Evolutionary conservation across 75 land plant genomes (phyloP).

Genomic region (Selaginella moellendorffii): DNA sequence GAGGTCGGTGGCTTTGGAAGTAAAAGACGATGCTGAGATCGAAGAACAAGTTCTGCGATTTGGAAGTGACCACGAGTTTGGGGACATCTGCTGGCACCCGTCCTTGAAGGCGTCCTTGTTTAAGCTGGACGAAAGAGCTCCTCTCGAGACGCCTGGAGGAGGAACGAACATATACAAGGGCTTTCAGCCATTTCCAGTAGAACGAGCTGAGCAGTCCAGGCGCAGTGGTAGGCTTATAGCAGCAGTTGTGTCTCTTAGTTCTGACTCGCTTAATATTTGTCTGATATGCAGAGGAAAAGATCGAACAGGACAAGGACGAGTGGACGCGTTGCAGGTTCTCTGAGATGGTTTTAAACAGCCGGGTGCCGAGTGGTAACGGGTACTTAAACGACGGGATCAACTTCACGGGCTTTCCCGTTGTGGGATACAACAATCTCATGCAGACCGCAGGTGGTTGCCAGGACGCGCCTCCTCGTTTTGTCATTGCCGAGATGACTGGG

Average conservation of each 20-base stretch:
- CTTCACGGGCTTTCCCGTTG: not conserved
- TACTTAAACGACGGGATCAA: constrained; percentile 3
- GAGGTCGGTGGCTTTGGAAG: not conserved
- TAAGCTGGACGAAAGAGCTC: constrained; percentile 8
- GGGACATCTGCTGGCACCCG: constrained; percentile 6
- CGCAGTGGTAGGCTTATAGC: not conserved
- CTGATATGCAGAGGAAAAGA: not conserved
- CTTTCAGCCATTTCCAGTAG: not conserved
- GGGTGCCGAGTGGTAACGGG: constrained; percentile 1
- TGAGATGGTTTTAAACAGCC: not conserved
- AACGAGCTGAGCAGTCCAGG: not conserved
- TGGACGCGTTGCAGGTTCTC: not conserved
- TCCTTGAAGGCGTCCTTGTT: not conserved
- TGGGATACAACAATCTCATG: not conserved
- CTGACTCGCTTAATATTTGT: not conserved
- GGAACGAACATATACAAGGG: constrained; percentile 15
- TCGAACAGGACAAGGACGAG: not conserved
- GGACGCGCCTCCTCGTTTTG: too few species aligned
- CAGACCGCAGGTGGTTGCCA: constrained; percentile 4
- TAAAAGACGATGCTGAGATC: not conserved
- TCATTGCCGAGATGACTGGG: too few species aligned
- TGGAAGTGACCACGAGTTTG: constrained; percentile 1
- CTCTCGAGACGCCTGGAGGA: constrained; percentile 8
- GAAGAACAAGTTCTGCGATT: not conserved
- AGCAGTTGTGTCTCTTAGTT: not conserved